phyloP scores from a whole-genome alignment of 2,329 filamentous ascomycete genomes.

The Fusarium incarnatum region DNA sequence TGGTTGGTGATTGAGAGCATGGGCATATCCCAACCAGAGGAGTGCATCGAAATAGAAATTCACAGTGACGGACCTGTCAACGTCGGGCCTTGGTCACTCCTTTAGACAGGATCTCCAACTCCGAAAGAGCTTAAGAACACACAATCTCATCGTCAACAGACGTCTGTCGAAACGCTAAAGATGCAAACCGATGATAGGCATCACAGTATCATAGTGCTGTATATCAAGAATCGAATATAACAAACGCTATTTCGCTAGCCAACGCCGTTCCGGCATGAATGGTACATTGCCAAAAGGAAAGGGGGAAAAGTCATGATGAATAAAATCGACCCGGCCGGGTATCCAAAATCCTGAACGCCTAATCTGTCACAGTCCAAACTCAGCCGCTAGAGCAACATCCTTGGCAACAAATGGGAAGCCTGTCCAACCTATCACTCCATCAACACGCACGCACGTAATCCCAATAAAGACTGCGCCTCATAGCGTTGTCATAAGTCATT shows the following conservation, averaged over 20 bases:
- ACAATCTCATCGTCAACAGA: neutral
- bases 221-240: constrained; percentile 15
- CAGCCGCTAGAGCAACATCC: constrained; percentile 8
- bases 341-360: constrained; percentile 45
- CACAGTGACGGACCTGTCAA: constrained; percentile 62
- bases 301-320: constrained; percentile 8
- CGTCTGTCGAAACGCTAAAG: neutral
- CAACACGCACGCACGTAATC: constrained; percentile 35
- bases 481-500: constrained; percentile 21
- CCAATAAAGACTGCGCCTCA: constrained; percentile 16
- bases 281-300: constrained; percentile 18
- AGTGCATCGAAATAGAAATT: constrained; percentile 65
- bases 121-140: neutral
- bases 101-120: constrained; percentile 17
- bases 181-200: neutral
- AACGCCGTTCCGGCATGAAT: constrained; percentile 30
- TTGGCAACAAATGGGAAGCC: constrained; percentile 6
- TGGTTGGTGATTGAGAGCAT: constrained; percentile 88
- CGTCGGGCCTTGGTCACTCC: constrained; percentile 57
- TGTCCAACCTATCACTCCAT: constrained; percentile 15
- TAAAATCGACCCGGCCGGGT: constrained; percentile 40
- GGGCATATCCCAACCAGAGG: constrained; percentile 60
- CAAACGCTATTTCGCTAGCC: constrained; percentile 26
- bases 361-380: constrained; percentile 17
- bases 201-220: constrained; percentile 7